Percentiles rank a stretch among this genome's conserved stretches.
Evolutionary conservation across 2,329 filamentous ascomycete species (phyloP).

Genomic region (Trichoderma citrinoviride): DNA sequence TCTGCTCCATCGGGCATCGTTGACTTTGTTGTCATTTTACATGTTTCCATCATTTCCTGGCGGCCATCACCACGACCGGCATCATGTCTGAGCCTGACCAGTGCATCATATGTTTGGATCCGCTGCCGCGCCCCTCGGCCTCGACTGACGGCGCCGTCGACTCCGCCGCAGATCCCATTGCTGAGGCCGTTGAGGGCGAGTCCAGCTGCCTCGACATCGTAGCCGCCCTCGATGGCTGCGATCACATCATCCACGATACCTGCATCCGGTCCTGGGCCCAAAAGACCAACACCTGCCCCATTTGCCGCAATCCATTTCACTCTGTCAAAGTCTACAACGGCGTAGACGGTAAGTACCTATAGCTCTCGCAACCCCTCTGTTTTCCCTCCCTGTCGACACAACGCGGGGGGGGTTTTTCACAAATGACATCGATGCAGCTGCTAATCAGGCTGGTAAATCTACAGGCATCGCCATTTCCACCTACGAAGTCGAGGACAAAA

Average conservation of each 20-base stretch:
- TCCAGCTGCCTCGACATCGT: slow-evolving; percentile 45
- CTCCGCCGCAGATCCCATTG: slow-evolving; percentile 24
- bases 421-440: not conserved
- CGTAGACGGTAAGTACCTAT: slow-evolving; percentile 66
- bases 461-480: slow-evolving; percentile 55
- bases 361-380: slow-evolving; percentile 15
- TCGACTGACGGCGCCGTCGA: slow-evolving; percentile 27
- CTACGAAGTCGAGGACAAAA: slow-evolving; percentile 73
- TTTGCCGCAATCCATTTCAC: slow-evolving; percentile 91
- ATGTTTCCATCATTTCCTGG: slow-evolving; percentile 45
- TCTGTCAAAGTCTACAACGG: slow-evolving; percentile 78
- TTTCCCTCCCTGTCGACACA: not conserved
- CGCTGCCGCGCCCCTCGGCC: slow-evolving; percentile 44
- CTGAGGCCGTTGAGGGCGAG: slow-evolving; percentile 29
- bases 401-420: not conserved
- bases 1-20: slow-evolving; percentile 14
- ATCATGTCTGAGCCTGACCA: slow-evolving; percentile 58
- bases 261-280: slow-evolving; percentile 94
- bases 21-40: slow-evolving; percentile 36
- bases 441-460: slow-evolving; percentile 5
- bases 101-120: slow-evolving; percentile 68
- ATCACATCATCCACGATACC: slow-evolving; percentile 87
- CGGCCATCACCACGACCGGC: slow-evolving; percentile 40
- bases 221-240: slow-evolving; percentile 69
- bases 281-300: slow-evolving; percentile 95